Evolutionary conservation across 805 yeast species (phyloP).

Genomic region (Kodamaea lidongshanica): DNA sequence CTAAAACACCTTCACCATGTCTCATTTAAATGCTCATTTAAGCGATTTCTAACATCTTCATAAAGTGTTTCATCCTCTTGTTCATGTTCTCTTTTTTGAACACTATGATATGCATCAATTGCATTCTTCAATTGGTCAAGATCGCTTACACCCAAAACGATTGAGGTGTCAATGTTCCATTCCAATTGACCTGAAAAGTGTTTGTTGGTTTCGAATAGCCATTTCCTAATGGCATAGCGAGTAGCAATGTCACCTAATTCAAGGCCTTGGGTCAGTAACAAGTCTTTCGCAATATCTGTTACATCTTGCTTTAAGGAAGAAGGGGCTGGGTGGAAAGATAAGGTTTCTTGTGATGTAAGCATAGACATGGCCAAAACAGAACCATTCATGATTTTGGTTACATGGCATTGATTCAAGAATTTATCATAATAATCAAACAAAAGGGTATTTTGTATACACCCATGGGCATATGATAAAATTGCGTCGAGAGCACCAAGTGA

Average conservation of each 20-base stretch:
- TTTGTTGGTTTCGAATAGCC: constrained; percentile 37
- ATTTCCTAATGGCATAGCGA: constrained; percentile 60
- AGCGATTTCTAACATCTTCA: constrained; percentile 33
- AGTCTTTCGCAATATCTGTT: constrained; percentile 34
- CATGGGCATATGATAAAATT: constrained; percentile 71
- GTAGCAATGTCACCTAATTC: constrained; percentile 82
- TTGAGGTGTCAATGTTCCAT: constrained; percentile 37
- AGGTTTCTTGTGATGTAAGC: constrained; percentile 61
- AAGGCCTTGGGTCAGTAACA: constrained; percentile 32
- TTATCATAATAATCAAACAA: constrained; percentile 43
- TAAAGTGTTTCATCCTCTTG: constrained; percentile 41
- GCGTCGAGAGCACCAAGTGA: constrained; percentile 65
- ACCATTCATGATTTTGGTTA: constrained; percentile 64
- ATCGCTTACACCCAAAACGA: constrained; percentile 74
- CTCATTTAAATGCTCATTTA: constrained; percentile 56
- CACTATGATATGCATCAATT: constrained; percentile 47
- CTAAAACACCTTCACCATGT: constrained; percentile 55
- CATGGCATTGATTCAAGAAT: constrained; percentile 48
- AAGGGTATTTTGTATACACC: constrained; percentile 70
- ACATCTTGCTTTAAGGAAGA: constrained; percentile 50
- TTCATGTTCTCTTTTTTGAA: constrained; percentile 26
- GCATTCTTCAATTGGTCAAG: constrained; percentile 62
- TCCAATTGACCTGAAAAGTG: constrained; percentile 10
- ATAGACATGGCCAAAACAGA: constrained; percentile 87
- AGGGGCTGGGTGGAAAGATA: constrained; percentile 76